Percentiles rank a stretch among this genome's conserved stretches.
Evolutionary conservation across 192 early-diverging fungal species (phyloP).

Genomic region (Coemansia asiatica): DNA sequence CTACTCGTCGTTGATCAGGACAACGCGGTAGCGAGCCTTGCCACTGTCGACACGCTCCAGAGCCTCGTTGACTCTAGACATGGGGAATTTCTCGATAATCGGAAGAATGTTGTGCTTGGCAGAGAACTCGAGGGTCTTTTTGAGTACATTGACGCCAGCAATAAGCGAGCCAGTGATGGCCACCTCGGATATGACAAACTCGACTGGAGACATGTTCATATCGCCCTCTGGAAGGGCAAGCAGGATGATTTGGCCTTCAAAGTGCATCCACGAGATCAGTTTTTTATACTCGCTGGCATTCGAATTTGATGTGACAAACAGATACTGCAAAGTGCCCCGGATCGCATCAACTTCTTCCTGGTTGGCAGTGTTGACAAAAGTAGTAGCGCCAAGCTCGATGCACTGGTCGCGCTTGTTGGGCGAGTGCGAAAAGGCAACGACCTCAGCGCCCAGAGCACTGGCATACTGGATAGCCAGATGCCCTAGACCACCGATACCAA

Average conservation of each 20-base stretch:
- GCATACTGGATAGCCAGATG: constrained; percentile 72
- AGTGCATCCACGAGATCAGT: constrained; percentile 55
- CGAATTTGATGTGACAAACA: constrained; percentile 42
- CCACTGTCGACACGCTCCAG: constrained; percentile 61
- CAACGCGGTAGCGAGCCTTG: constrained; percentile 69
- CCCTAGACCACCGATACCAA: constrained; percentile 80
- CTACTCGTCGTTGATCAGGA: constrained; percentile 47
- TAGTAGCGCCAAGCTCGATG: constrained; percentile 57
- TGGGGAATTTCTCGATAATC: constrained; percentile 64
- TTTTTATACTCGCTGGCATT: constrained; percentile 51
- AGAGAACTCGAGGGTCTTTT: constrained; percentile 70
- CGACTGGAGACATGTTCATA: constrained; percentile 45
- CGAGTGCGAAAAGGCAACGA: constrained; percentile 61
- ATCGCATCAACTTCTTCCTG: constrained; percentile 25
- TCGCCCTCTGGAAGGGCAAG: constrained; percentile 65
- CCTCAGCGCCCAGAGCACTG: constrained; percentile 50
- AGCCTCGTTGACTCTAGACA: constrained; percentile 65
- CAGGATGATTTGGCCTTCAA: constrained; percentile 63
- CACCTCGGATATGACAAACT: constrained; percentile 56
- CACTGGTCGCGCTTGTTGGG: constrained; percentile 60
- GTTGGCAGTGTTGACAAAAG: constrained; percentile 49
- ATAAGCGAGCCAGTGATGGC: constrained; percentile 67
- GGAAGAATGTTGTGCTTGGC: constrained; percentile 63
- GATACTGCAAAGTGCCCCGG: constrained; percentile 27
- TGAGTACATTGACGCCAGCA: constrained; percentile 58